Conservation (phyloP, 768 basidiomycete genomes). For the Gloeostereum incarnatum region DNA sequence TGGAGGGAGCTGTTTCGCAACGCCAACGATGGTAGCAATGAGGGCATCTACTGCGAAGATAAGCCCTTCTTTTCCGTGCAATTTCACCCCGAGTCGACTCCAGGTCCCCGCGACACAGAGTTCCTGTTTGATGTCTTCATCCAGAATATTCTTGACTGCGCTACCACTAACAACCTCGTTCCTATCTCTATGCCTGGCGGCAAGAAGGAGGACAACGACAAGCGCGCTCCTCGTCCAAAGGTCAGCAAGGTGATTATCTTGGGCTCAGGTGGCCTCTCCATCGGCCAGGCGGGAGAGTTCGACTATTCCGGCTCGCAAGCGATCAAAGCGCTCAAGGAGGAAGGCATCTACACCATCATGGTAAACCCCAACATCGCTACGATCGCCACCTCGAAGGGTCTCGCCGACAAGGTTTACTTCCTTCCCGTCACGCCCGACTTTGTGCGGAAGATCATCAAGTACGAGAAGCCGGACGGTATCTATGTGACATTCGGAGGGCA, state of each 20-base stretch:
- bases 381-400: slow-evolving; percentile 92
- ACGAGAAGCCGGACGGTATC: slow-evolving; percentile 98
- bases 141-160: slow-evolving; percentile 73
- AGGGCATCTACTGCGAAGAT: slow-evolving; percentile 89
- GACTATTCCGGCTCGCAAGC: slow-evolving; percentile 99
- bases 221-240: slow-evolving; percentile 56
- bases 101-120: slow-evolving; percentile 96
- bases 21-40: slow-evolving; percentile 96
- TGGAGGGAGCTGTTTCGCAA: slow-evolving; percentile 96
- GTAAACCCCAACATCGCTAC: slow-evolving; percentile 99
- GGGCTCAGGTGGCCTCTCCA: slow-evolving; percentile 95
- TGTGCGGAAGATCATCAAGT: slow-evolving; percentile 96
- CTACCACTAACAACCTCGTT: slow-evolving; percentile 38
- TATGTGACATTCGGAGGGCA: slow-evolving; percentile 99
- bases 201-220: slow-evolving; percentile 77
- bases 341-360: slow-evolving; percentile 98
- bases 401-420: slow-evolving; percentile 99
- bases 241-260: slow-evolving; percentile 94
- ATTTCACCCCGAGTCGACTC: slow-evolving; percentile 97
- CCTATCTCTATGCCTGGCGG: slow-evolving; percentile 70
- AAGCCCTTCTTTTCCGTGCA: slow-evolving; percentile 98
- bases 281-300: slow-evolving; percentile 98
- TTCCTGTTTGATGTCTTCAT: slow-evolving; percentile 99
- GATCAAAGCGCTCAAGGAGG: slow-evolving; percentile 98
- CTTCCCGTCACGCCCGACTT: slow-evolving; percentile 97